Evolutionary conservation across 2,329 filamentous ascomycete species (phyloP), one percentile per base, ranked within the genome.

Genomic region (Ascochyta rabiei): DNA sequence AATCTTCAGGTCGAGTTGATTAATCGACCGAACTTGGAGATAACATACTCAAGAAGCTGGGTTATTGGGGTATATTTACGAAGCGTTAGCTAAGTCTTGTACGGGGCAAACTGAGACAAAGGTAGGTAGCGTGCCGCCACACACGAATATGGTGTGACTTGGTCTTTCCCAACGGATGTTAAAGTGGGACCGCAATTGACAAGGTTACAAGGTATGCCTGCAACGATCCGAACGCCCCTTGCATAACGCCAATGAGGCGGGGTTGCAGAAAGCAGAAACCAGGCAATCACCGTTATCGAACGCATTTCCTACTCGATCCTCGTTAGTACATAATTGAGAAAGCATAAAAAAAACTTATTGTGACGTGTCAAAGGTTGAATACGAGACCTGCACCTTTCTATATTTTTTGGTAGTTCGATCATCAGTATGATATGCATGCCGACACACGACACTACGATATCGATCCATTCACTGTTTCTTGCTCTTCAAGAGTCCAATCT

Each of bases 401-500:
- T 37, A 12, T 30, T 13, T 7, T 47, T 26, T 26, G 6, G 6
- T 23, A 23, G 21, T 23, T 23, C 21, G 21, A 23, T 38, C 7
- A 13, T 15, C 5, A 8, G 30, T 19, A 26, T 34, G 19, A 28
- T 23, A 7, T 24, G 37, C 45, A 48, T 30, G 24, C 23, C 13
- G 28, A 12, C 23, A n/a, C 6, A 15, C 8, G 6, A 7, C 12
- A 26, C 39, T 30, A 52, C 8, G 26, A 31, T 21, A 37, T 35
- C n/a, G 35, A 41, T 21, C 50, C 45, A 16, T 54, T 54, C 38
- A 54, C 23, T 15, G 31, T 18, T 8, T 48, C 16, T 42, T 24
- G 13, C 12, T 43, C 28, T 15, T 31, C 31, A 4, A 56, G 31
- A 24, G 30, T 57, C 85, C 86, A 98, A 72, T 98, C 93, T 66